Conservation (phyloP, 345 rosid genomes). For the Pseudoturritis turrita region DNA sequence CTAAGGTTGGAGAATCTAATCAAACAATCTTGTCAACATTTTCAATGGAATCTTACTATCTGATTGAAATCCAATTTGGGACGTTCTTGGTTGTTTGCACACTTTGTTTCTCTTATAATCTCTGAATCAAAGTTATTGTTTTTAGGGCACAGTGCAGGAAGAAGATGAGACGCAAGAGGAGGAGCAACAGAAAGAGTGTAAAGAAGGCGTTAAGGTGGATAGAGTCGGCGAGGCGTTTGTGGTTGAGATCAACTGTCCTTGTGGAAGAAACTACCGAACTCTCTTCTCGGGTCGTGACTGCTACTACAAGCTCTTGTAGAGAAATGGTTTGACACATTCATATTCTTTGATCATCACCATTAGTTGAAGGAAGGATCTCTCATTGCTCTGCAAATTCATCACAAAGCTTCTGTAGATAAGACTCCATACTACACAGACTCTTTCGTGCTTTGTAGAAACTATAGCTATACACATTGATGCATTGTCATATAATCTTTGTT, state of each 20-base stretch:
- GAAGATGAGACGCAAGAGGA: constrained; percentile 19
- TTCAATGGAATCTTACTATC: not conserved
- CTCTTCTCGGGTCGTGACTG: constrained; percentile 39
- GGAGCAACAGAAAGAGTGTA: constrained; percentile 11
- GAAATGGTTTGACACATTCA: not conserved
- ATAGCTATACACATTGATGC: not conserved
- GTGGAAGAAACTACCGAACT: constrained; percentile 29
- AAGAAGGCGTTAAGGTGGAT: constrained; percentile 34
- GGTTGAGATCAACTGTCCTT: constrained; percentile 34
- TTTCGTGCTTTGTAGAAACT: not conserved
- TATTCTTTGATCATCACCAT: not conserved
- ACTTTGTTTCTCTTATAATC: not conserved
- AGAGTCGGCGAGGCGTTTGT: constrained; percentile 36
- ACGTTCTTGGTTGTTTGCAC: not conserved
- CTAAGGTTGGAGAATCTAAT: constrained; percentile 11
- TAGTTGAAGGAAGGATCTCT: not conserved
- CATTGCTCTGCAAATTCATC: not conserved
- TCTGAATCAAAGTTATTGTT: not conserved
- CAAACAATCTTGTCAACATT: not conserved
- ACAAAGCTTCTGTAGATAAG: constrained; percentile 1
- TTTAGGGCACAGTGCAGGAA: not conserved
- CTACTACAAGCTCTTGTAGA: constrained; percentile 36
- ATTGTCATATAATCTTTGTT: not conserved
- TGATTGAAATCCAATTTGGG: not conserved
- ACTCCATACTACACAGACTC: not conserved